Conservation (phyloP, 140 eudicot species). For the Anethum foeniculum region DNA sequence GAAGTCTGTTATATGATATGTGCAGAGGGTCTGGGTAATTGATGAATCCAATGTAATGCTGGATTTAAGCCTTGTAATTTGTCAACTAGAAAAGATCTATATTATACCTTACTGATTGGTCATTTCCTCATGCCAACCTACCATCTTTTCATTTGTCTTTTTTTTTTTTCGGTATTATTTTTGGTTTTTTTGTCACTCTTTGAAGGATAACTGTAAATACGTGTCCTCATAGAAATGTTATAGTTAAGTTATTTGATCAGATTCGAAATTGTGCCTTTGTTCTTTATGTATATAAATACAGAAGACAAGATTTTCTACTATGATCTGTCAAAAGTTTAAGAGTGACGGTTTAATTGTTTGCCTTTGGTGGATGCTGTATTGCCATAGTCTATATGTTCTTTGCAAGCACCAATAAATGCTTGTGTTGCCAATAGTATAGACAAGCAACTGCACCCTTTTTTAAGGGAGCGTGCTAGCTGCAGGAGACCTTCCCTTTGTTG, state of each 20-base stretch:
- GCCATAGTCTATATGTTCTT: not conserved
- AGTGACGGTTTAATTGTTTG: not conserved
- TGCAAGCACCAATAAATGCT: not conserved
- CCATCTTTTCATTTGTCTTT: not conserved
- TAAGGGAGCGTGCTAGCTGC: not conserved
- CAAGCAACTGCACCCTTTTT: not conserved
- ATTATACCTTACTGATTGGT: not conserved
- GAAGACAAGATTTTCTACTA: not conserved
- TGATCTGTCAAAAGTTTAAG: not conserved
- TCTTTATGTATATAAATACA: not conserved
- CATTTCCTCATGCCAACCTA: not conserved
- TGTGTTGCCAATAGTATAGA: not conserved
- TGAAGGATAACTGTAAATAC: not conserved
- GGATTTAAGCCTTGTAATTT: not conserved
- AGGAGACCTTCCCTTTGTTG: not conserved
- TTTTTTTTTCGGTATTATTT: not conserved
- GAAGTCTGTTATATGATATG: not conserved
- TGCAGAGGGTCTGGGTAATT: not conserved
- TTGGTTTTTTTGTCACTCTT: not conserved
- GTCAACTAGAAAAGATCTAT: not conserved
- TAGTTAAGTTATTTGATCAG: not conserved
- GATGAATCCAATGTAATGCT: not conserved
- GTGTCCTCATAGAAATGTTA: not conserved
- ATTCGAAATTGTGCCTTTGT: not conserved
- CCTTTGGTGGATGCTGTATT: not conserved